These are phyloP conservation scores for Syncephalastrum sp. DNA, from an alignment of 371 early-diverging fungal species.

Conservation along the genomic window DNA sequence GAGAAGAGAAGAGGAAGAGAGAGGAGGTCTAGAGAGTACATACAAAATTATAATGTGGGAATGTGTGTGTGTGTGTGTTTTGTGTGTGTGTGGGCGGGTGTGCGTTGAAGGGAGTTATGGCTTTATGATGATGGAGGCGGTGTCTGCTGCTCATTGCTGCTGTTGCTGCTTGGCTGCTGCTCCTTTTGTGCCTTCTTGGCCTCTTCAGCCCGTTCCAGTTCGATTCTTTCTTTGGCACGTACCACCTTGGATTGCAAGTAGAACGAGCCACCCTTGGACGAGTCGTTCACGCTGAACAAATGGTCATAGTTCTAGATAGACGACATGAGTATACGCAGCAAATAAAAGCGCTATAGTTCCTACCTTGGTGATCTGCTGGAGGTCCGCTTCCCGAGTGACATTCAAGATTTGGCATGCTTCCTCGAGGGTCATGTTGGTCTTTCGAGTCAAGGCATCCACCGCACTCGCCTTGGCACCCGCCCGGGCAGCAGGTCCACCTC, in stretches of 20 bases:
- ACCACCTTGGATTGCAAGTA: conserved; percentile 94
- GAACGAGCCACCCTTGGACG: conserved; percentile 84
- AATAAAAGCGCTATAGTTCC: neutral
- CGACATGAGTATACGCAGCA: neutral
- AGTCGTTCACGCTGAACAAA: conserved; percentile 87
- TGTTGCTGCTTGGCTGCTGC: conserved; percentile 2
- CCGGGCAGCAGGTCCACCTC: conserved; percentile 54
- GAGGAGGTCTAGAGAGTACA: neutral
- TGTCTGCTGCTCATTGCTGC: conserved; percentile 9
- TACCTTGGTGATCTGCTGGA: conserved; percentile 76
- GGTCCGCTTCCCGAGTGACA: conserved; percentile 70
- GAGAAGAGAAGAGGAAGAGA: conserved; percentile 6
- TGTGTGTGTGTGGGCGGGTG: too few relatives aligned
- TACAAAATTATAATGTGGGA: too few relatives aligned
- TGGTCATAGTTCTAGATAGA: conserved; percentile 81
- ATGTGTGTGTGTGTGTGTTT: neutral
- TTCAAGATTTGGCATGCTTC: conserved; percentile 94
- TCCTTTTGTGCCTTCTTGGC: conserved; percentile 31
- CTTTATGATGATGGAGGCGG: conserved; percentile 17
- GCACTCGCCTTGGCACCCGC: conserved; percentile 52
- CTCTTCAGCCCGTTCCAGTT: conserved; percentile 77
- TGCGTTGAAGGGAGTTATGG: too few relatives aligned
- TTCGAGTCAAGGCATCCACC: conserved; percentile 74
- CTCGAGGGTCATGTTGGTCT: conserved; percentile 86
- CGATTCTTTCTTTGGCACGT: conserved; percentile 91